Evolutionary conservation across 2,329 filamentous ascomycete genomes (phyloP), one percentile per base, ranked within the genome.

Genomic region (Fusarium denticulatum): DNA sequence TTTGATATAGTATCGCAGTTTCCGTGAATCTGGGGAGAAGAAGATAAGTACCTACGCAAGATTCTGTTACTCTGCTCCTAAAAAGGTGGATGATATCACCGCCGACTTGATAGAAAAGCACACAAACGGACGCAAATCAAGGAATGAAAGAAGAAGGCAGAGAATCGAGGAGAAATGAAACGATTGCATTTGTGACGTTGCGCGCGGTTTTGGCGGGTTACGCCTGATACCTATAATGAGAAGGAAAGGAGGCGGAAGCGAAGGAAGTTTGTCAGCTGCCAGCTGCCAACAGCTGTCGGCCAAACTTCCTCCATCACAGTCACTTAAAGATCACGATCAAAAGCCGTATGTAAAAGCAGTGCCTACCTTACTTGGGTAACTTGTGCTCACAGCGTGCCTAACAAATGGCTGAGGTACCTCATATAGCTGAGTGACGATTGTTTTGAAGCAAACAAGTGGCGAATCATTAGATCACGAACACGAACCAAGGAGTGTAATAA

Each of bases 11-110:
- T 50, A 50, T 65, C 49, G 59, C 36, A 65, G 57, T 57, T 60
- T 49, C 60, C 52, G 71, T 74, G 71, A 73, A 72, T 69, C 45
- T 61, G 32, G 58, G 59, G 40, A 50, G 53, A 66, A 66, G n/a
- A 28, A 42, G 14, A 50, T 53, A 57, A 43, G 24, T n/a, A 55
- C 50, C 26, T 42, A 42, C 24, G 56, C 28, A 60, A 49, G 60
- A 57, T 34, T 50, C 49, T 58, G 42, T 56, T 39, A 36, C 28
- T 70, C 37, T 40, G 40, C 49, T 60, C 28, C 37, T 47, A 10
- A 26, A 36, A 42, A 64, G 45, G 45, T 45, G 45, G 46, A 57
- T 43, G 53, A 56, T 47, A 26, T 71, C 60, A 24, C 30, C 16
- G 20, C 55, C 26, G 42, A 47, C 49, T 69, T 71, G 16, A 32